Evolutionary conservation across 2,329 filamentous ascomycete genomes (phyloP).

Genomic region (Venturia oleaginea): DNA sequence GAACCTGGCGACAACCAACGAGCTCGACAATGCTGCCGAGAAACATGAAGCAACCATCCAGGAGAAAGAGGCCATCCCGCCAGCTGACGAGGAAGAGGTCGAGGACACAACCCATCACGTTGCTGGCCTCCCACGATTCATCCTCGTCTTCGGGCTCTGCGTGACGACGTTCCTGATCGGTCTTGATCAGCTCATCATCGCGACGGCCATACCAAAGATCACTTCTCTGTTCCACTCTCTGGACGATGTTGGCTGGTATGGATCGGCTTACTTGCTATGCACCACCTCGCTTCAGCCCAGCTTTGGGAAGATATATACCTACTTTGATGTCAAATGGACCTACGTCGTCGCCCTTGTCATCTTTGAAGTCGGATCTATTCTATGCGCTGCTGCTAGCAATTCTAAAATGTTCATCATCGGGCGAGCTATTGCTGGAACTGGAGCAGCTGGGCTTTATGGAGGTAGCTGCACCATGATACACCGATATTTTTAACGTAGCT

Average conservation of each 20-base stretch:
- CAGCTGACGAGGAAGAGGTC: background rate
- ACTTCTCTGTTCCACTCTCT: conserved; percentile 2
- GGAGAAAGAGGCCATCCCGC: background rate
- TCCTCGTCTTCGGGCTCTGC: conserved; percentile 27
- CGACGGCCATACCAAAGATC: conserved; percentile 38
- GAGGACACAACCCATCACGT: conserved; percentile 21
- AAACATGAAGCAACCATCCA: background rate
- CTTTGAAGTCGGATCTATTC: conserved; percentile 16
- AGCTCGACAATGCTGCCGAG: background rate
- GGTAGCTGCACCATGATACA: conserved; percentile 28
- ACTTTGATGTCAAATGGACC: conserved; percentile 11
- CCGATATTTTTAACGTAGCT: conserved; percentile 7
- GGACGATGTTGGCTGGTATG: conserved; percentile 14
- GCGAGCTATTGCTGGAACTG: conserved; percentile 17
- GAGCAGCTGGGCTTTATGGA: conserved; percentile 25
- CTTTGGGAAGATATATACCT: conserved; percentile 15
- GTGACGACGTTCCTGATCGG: conserved; percentile 29
- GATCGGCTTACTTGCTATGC: conserved; percentile 11
- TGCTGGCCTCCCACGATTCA: conserved; percentile 24
- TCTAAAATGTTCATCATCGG: conserved; percentile 17
- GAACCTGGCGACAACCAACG: background rate
- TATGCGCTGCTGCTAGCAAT: conserved; percentile 15
- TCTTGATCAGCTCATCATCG: conserved; percentile 27
- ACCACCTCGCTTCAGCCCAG: conserved; percentile 1
- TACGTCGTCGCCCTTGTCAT: conserved; percentile 12